phyloP scores from a whole-genome alignment of 2,329 filamentous ascomycete genomes.

The Trichoderma sp. region DNA sequence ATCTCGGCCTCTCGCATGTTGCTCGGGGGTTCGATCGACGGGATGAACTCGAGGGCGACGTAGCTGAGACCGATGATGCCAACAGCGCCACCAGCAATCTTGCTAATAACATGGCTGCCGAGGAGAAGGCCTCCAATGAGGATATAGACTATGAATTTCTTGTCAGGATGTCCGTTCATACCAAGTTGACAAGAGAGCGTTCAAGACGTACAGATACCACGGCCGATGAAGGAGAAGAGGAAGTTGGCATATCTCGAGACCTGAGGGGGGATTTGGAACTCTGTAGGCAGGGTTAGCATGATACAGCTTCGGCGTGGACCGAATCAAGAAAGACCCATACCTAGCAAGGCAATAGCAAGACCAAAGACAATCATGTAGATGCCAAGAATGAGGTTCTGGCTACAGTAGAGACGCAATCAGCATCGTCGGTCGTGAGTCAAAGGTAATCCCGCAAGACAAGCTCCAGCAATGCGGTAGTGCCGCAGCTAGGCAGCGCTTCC shows the following conservation, averaged over 20 bases:
- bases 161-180: slow-evolving; percentile 7
- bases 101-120: slow-evolving; percentile 65
- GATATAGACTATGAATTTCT: slow-evolving; percentile 73
- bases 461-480: not conserved
- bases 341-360: slow-evolving; percentile 70
- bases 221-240: slow-evolving; percentile 95
- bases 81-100: slow-evolving; percentile 76
- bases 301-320: not conserved
- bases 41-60: slow-evolving; percentile 72
- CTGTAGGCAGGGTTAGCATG: slow-evolving; percentile 43
- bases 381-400: slow-evolving; percentile 68
- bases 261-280: slow-evolving; percentile 95
- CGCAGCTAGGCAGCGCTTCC: not conserved
- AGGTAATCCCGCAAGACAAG: not conserved
- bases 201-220: slow-evolving; percentile 79
- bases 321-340: slow-evolving; percentile 39
- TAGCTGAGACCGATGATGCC: slow-evolving; percentile 80
- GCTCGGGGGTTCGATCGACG: slow-evolving; percentile 75
- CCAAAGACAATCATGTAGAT: slow-evolving; percentile 91
- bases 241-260: slow-evolving; percentile 93
- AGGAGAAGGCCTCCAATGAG: slow-evolving; percentile 89
- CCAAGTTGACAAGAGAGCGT: not conserved
- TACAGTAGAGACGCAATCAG: slow-evolving; percentile 18
- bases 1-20: slow-evolving; percentile 80
- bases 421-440: not conserved